phyloP scores from a whole-genome alignment of 2,329 filamentous ascomycete species.

The Podosphaera xanthii region DNA sequence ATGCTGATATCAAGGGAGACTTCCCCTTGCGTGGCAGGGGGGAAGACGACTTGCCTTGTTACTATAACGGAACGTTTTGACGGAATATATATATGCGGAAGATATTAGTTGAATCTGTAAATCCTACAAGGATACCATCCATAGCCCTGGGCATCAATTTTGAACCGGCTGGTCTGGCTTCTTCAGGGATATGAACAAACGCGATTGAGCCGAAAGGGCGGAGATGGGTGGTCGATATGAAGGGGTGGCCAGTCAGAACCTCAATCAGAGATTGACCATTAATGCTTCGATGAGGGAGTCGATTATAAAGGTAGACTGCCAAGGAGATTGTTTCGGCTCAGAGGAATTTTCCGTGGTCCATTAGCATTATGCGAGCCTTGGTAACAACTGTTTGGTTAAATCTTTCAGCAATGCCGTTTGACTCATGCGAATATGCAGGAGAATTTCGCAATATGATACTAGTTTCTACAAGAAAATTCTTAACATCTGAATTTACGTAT shows the following conservation, averaged over 20 bases:
- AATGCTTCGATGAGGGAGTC: not conserved
- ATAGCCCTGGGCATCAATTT: not conserved
- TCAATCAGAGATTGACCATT: not conserved
- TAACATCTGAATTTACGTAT: conserved; percentile 1
- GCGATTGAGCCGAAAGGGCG: not conserved
- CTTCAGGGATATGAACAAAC: not conserved
- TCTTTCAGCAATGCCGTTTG: not conserved
- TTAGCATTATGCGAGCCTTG: not conserved
- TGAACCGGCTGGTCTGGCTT: not conserved
- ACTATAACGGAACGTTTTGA: not conserved
- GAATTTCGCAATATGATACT: not conserved
- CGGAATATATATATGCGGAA: conserved; percentile 1
- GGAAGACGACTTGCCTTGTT: not conserved
- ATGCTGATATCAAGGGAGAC: not conserved
- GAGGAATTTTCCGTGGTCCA: not conserved
- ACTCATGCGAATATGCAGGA: not conserved
- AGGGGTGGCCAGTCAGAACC: not conserved
- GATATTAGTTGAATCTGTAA: not conserved
- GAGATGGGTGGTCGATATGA: not conserved
- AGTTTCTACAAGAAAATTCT: not conserved
- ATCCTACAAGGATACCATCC: not conserved
- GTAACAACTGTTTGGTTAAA: not conserved
- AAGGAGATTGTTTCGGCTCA: not conserved
- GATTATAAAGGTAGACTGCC: not conserved
- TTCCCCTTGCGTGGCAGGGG: not conserved